These are phyloP conservation scores for Beauveria sp. DNA, from an alignment of 2,329 filamentous ascomycete species.

Conservation along the genomic window DNA sequence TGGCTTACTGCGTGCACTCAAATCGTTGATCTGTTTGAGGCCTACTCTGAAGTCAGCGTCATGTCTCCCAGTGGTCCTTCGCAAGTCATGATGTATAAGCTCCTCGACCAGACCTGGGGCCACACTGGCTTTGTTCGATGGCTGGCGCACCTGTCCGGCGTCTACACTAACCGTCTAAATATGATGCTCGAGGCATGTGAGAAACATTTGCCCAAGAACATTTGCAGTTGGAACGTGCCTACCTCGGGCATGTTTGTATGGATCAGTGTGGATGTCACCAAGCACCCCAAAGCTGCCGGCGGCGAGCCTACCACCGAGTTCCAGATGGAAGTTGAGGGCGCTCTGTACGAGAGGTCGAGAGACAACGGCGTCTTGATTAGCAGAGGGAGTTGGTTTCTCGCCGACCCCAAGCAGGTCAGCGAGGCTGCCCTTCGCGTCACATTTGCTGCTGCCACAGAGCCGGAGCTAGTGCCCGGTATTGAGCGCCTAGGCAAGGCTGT, in stretches of 20 bases:
- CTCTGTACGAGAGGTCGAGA: conserved; percentile 66
- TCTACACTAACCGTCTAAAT: conserved; percentile 68
- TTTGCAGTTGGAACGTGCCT: conserved; percentile 68
- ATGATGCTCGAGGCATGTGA: conserved; percentile 67
- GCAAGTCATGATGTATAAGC: conserved; percentile 71
- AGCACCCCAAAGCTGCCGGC: conserved; percentile 45
- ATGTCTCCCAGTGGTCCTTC: conserved; percentile 73
- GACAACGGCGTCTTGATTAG: conserved; percentile 66
- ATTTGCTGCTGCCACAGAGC: conserved; percentile 60
- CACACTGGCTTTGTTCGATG: conserved; percentile 80
- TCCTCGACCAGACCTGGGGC: conserved; percentile 83
- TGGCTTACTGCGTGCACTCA: conserved; percentile 80
- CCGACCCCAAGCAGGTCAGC: conserved; percentile 48
- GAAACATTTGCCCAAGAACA: conserved; percentile 56
- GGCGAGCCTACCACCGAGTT: conserved; percentile 2
- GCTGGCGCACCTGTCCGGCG: conserved; percentile 65
- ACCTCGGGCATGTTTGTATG: conserved; percentile 84
- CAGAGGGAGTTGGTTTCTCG: conserved; percentile 77
- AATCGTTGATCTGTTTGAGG: conserved; percentile 66
- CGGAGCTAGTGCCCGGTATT: conserved; percentile 8
- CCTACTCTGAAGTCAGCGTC: conserved; percentile 67
- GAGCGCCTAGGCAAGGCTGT: conserved; percentile 8
- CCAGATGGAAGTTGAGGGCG: conserved; percentile 56
- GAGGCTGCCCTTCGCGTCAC: conserved; percentile 78
- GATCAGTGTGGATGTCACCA: conserved; percentile 54